Evolutionary conservation across 192 early-diverging fungal genomes (phyloP), one percentile per base, ranked within the genome.

Genomic region (Coemansia sp.): DNA sequence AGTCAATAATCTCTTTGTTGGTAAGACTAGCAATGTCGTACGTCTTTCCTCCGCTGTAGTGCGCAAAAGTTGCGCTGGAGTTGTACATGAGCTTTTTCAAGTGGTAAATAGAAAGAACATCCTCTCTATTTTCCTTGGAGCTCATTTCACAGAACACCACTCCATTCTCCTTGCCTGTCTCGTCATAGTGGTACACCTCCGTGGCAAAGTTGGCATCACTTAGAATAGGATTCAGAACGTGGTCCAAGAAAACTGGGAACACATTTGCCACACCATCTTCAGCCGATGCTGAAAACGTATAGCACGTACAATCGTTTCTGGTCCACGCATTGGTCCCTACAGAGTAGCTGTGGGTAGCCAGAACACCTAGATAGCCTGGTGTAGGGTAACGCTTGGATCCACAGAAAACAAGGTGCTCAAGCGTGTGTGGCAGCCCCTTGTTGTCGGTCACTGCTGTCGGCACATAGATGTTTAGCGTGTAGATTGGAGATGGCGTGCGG

Each of bases 111-210:
- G 79, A 69, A 67, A 91, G 52, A 67, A 93, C 91, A 8, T 75
- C 66, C 64, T 93, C 92, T 6, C 87, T 86, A 74, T 89, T 88
- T 66, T 94, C 91, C 16, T 86, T 67, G 9, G 87, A 81, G 0
- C 89, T 87, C 90, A 95, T 94, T 68, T 91, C 86, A 71, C 86
- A 84, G 32, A 86, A 85, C 44, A 95, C 94, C 9, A 95, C 94
- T 15, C 94, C 94, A 39, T 93, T 87, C 45, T 91, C 86, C 64
- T 87, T 85, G 6, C 85, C 91, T 1, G 83, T 74, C 18, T 74
- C 85, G 58, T 94, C 92, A 42, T 89, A 79, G 75, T 94, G 92
- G 66, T 91, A 91, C 10, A 95, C 93, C 37, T 93, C 90, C 37
- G 90, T 93, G 58, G 89, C 80, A 68, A 93, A 94, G 64, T 93